Base-by-base conservation (phyloP, 2,329 filamentous ascomycete genomes). In the Arthroderma sp. region DNA sequence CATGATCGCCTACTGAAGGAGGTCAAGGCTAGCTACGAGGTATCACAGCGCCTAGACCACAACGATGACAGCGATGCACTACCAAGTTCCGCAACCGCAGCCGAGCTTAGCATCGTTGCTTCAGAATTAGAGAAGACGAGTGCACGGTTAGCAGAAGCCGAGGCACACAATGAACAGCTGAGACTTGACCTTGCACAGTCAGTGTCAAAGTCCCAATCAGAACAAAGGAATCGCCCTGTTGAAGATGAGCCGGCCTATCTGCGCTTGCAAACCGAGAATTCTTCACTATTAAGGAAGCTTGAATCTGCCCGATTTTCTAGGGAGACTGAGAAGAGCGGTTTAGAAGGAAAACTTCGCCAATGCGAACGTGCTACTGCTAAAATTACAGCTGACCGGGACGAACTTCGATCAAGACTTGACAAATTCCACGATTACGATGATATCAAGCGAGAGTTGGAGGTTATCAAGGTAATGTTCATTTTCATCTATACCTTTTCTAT, bases 351-450 rank as follows among this genome's bases (percentile, higher is more conserved):
- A 54, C 64, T 93, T 40, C 80, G 86, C 47, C 75, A 78, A n/a
- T 68, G 88, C 10, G 88, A 95, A 63, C 74, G 89, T 50, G 84
- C 93, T 57, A 75, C 82, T 45, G 72, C 74, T 6, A 75, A 83
- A 47, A 67, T 94, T 11, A 82, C 81, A 56, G 78, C 83, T 30
- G 91, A 96, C 60, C 81, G 85, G 51, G 87, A 95, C 48, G 71
- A 74, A 28, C 69, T 96, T 45, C 85, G 82, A 58, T 69, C 73
- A 33, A 94, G 91, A 66, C 76, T 96, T 3, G 80, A 86, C 51
- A 93, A 84, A 60, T 93, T 86, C 79, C 78, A 78, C 53, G 91
- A 98, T 61, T 98, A 98, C 60, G 88, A 96, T 31, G 89, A 96
- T 48, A 78, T 98, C 40, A 95, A 91, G 66, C 85, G 93, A 52